These are phyloP conservation scores for Fusarium metavorans DNA, from an alignment of 2,329 filamentous ascomycete genomes.

Conservation along the genomic window DNA sequence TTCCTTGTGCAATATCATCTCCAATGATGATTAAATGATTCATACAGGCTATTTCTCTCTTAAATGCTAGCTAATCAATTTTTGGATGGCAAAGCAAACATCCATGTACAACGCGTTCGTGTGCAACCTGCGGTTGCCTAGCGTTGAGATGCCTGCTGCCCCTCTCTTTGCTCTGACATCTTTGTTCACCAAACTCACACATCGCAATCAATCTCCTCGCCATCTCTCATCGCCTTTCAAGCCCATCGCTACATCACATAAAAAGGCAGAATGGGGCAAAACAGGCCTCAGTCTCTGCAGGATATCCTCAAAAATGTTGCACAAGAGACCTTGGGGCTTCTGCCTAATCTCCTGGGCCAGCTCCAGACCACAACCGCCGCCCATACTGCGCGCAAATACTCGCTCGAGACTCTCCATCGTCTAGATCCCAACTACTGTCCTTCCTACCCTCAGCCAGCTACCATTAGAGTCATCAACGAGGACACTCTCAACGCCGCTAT, in stretches of 20 bases:
- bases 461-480: constrained; percentile 9
- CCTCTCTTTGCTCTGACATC: background rate
- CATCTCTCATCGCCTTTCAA: background rate
- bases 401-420: background rate
- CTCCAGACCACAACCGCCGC: background rate
- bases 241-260: background rate
- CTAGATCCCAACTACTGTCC: constrained; percentile 14
- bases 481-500: constrained; percentile 21
- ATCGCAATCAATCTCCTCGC: background rate
- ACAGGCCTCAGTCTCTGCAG: background rate
- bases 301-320: constrained; percentile 11
- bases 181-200: background rate
- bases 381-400: background rate
- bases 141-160: too few species aligned
- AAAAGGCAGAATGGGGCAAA: background rate
- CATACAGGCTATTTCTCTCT: background rate
- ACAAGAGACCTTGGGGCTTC: constrained; percentile 6
- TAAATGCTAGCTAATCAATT: background rate
- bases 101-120: background rate
- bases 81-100: background rate
- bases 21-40: background rate
- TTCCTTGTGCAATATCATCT: background rate
- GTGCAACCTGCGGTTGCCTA: too few species aligned
- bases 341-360: constrained; percentile 2
- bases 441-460: constrained; percentile 3